Conservation (phyloP, 2,329 filamentous ascomycete genomes). For the Chaetomiaceae sp. region DNA sequence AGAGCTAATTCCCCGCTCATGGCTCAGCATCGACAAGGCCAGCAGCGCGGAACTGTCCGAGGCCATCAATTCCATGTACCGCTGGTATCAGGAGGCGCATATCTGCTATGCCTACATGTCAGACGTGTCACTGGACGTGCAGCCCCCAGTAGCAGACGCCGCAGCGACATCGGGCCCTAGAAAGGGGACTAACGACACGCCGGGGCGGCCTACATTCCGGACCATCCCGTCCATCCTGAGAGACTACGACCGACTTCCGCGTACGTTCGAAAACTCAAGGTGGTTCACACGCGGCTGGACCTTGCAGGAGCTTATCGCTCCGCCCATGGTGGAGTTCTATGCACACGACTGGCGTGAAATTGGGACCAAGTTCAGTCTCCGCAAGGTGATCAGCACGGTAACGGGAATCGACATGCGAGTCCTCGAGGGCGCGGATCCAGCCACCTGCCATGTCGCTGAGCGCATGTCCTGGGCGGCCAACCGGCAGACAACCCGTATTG, state of each 20-base stretch:
- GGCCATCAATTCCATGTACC: neutral
- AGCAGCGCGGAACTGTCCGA: slow-evolving; percentile 4
- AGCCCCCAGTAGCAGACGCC: neutral
- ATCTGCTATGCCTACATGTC: slow-evolving; percentile 6
- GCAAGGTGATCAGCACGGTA: slow-evolving; percentile 6
- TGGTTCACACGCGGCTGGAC: slow-evolving; percentile 9
- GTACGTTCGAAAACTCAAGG: slow-evolving; percentile 12
- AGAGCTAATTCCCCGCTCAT: neutral
- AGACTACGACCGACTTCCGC: slow-evolving; percentile 13
- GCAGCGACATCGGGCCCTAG: neutral
- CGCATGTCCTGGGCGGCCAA: neutral
- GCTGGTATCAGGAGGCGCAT: slow-evolving; percentile 2
- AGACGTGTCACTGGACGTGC: neutral
- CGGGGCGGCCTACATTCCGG: neutral
- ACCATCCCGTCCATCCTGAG: slow-evolving; percentile 11
- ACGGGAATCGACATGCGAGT: slow-evolving; percentile 3
- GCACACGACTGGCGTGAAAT: slow-evolving; percentile 11
- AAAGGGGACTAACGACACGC: too few relatives aligned
- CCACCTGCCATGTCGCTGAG: neutral
- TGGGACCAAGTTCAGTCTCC: slow-evolving; percentile 14
- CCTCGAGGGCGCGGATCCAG: slow-evolving; percentile 9
- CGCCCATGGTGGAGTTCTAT: slow-evolving; percentile 8
- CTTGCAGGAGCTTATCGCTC: neutral
- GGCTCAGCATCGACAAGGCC: neutral
- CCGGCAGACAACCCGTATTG: neutral